phyloP scores from a whole-genome alignment of 2,329 filamentous ascomycete genomes.

The Calonectria leucothoes region DNA sequence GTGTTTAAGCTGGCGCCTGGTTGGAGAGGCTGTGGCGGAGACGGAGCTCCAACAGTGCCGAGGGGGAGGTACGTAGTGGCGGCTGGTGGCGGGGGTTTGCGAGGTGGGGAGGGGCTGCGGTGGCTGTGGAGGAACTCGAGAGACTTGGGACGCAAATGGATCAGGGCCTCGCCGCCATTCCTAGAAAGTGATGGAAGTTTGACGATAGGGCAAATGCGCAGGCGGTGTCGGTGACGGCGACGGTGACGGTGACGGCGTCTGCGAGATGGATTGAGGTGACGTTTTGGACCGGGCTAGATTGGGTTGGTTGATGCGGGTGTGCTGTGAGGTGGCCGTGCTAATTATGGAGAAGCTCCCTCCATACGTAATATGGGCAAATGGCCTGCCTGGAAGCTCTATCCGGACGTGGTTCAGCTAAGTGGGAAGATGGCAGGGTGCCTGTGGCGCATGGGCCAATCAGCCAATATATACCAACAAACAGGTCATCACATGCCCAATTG shows the following conservation, averaged over 20 bases:
- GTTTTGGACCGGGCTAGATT: conserved; percentile 18
- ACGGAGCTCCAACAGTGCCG: conserved; percentile 19
- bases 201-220: background rate
- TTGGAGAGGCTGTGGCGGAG: conserved; percentile 21
- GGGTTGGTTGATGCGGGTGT: background rate
- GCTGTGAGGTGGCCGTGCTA: conserved; percentile 12
- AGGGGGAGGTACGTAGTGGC: conserved; percentile 18
- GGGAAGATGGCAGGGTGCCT: background rate
- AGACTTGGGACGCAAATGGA: background rate
- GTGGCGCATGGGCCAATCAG: conserved; percentile 6
- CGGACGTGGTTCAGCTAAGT: background rate
- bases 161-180: background rate
- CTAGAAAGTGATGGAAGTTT: background rate
- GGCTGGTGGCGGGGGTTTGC: conserved; percentile 19
- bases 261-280: conserved; percentile 14
- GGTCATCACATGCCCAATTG: background rate
- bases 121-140: background rate
- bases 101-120: conserved; percentile 6
- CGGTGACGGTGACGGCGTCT: conserved; percentile 1
- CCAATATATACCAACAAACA: background rate
- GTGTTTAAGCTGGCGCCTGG: conserved; percentile 22
- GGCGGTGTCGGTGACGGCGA: conserved; percentile 13
- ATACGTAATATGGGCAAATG: background rate
- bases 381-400: conserved; percentile 2
- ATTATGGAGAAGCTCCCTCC: background rate